These are phyloP conservation scores for Clathrospora elynae DNA, from an alignment of 2,329 filamentous ascomycete genomes.

Conservation along the genomic window DNA sequence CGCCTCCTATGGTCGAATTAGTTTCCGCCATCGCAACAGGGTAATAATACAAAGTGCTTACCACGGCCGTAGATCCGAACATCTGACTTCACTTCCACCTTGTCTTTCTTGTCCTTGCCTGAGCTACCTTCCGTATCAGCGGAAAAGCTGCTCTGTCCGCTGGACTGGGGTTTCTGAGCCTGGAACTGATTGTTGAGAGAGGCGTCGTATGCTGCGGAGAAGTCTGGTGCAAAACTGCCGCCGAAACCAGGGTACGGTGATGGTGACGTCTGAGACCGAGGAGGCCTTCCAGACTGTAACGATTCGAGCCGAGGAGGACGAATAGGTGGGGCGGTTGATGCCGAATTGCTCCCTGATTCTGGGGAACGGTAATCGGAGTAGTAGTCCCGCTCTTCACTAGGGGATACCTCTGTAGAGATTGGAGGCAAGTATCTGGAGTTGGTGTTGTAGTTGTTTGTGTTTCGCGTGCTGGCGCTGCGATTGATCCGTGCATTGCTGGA, in stretches of 20 bases:
- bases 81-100: constrained; percentile 56
- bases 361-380: constrained; percentile 41
- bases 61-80: constrained; percentile 61
- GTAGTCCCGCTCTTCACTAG: constrained; percentile 36
- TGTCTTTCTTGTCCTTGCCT: constrained; percentile 49
- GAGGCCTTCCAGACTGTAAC: constrained; percentile 26
- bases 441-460: constrained; percentile 27
- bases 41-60: constrained; percentile 41
- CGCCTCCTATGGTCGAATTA: constrained; percentile 51
- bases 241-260: constrained; percentile 33
- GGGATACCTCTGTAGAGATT: constrained; percentile 23
- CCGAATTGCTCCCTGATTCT: constrained; percentile 29
- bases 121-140: constrained; percentile 45
- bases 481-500: constrained; percentile 26
- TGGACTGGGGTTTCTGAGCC: constrained; percentile 33
- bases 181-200: constrained; percentile 37
- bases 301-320: constrained; percentile 40
- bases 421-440: constrained; percentile 33
- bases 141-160: constrained; percentile 50
- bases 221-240: constrained; percentile 33
- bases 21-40: constrained; percentile 34
- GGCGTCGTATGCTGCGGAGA: constrained; percentile 39
- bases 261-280: constrained; percentile 25
- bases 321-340: constrained; percentile 23
- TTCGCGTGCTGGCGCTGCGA: constrained; percentile 36